Evolutionary conservation across 2,329 filamentous ascomycete species (phyloP), one percentile per base, ranked within the genome.

Genomic region (Exophiala xenobiotica): DNA sequence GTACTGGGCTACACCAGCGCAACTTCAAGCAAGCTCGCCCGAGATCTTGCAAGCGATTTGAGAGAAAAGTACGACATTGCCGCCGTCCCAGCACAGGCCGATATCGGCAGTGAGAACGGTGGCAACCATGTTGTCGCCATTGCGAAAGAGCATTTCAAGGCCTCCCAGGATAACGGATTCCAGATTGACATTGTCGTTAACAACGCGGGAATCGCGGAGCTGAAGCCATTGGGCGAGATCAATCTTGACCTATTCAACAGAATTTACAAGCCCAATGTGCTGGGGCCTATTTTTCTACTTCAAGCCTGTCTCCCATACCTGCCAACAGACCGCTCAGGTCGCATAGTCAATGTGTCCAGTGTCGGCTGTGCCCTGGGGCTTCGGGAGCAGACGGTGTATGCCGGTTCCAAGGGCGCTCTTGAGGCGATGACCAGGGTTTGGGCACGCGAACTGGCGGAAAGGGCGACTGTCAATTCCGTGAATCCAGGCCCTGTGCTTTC

Each of bases 161-260:
- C 74, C 48, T 72, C 76, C 20, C 74, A 77, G 61, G 63, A 18
- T 52, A 41, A 61, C 11, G 29, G 3, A 71, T 70, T 80, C 64
- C 88, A 91, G 62, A 81, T 99, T 63, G 92, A 99, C 67, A 91
- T 97, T 58, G 72, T 99, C 58, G 80, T 99, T 77, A 97, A 99
- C 83, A 97, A 99, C 67, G 92, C 92, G 47, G 92, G 92, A 66
- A 97, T 97, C 63, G 83, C 97, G 46, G 85, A 91, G 42, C 92
- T 97, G 78, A 97, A 96, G 82, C 90, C 93, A 35, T 97, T 99
- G 71, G 80, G 80, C 71, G 96, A 96, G 78, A 96, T 97, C 91
- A 93, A 97, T 71, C 81, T 96, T 33, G 83, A 89, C 63, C 91
- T 91, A 62, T 97, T 92, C 55, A n/a, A n/a, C n/a, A n/a, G n/a